Conservation (phyloP, 352 stramenopile species). For the Nothophytophthora sp. region DNA sequence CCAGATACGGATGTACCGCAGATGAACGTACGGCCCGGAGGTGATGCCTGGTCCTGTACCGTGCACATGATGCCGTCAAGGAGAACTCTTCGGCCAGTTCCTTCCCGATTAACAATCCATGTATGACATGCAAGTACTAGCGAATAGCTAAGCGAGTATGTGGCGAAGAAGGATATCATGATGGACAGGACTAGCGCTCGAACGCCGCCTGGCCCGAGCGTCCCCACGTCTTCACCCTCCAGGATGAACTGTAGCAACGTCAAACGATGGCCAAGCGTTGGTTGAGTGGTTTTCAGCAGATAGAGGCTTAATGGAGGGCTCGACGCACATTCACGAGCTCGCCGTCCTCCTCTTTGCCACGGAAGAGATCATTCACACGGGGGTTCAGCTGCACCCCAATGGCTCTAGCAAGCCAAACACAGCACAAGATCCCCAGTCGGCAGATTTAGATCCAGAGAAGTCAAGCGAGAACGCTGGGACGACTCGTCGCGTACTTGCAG, state of each 20-base stretch:
- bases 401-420: slow-evolving; percentile 32
- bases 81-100: slow-evolving; percentile 24
- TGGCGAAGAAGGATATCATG: slow-evolving; percentile 70
- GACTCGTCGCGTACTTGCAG: slow-evolving; percentile 58
- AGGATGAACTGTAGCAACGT: slow-evolving; percentile 62
- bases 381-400: slow-evolving; percentile 70
- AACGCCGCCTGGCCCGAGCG: slow-evolving; percentile 60
- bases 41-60: slow-evolving; percentile 63
- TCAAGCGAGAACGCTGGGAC: too few relatives aligned
- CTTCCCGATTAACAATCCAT: background rate
- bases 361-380: slow-evolving; percentile 71
- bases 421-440: background rate
- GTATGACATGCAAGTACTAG: background rate
- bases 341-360: slow-evolving; percentile 63
- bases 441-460: too few relatives aligned
- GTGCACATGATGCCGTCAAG: slow-evolving; percentile 54
- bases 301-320: too few relatives aligned
- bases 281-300: background rate
- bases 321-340: slow-evolving; percentile 66
- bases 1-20: slow-evolving; percentile 83
- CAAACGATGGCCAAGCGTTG: background rate
- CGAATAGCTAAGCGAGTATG: too few relatives aligned
- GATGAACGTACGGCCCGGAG: slow-evolving; percentile 59
- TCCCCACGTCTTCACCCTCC: slow-evolving; percentile 64
- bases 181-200: slow-evolving; percentile 71